Evolutionary conservation across 306 rosid genomes (phyloP).

Genomic region (Notholithocarpus densiflorus): DNA sequence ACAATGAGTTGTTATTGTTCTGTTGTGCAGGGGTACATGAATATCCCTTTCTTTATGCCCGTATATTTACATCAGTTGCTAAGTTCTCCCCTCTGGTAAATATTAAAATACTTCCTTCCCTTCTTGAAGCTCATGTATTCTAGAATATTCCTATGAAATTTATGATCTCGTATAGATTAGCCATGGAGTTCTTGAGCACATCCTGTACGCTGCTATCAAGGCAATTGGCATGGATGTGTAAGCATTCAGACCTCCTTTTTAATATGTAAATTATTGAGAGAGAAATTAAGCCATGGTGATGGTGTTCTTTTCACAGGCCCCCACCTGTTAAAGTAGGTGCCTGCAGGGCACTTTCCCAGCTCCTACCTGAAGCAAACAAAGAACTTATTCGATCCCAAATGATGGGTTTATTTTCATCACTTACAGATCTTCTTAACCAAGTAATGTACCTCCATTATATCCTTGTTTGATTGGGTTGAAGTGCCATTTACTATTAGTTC

Average conservation of each 20-base stretch:
- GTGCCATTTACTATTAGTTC: slow-evolving; percentile 23
- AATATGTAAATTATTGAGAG: slow-evolving; percentile 12
- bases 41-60: slow-evolving; percentile 85
- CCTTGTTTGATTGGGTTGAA: slow-evolving; percentile 16
- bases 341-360: slow-evolving; percentile 82
- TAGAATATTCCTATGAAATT: slow-evolving; percentile 4
- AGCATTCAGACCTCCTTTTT: slow-evolving; percentile 22
- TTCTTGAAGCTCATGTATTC: slow-evolving; percentile 5
- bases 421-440: slow-evolving; percentile 75
- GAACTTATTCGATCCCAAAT: slow-evolving; percentile 58
- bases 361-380: slow-evolving; percentile 74
- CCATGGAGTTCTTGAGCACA: slow-evolving; percentile 54
- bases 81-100: slow-evolving; percentile 88
- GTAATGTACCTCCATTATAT: slow-evolving; percentile 34
- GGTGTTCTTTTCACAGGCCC: slow-evolving; percentile 54
- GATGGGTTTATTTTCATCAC: slow-evolving; percentile 77
- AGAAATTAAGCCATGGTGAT: background rate
- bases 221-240: slow-evolving; percentile 82
- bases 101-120: background rate
- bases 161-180: slow-evolving; percentile 53
- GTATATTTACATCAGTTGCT: slow-evolving; percentile 69
- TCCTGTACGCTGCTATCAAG: slow-evolving; percentile 68
- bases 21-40: slow-evolving; percentile 64
- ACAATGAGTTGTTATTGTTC: background rate
- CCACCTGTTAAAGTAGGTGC: slow-evolving; percentile 93